A percentile compares a stretch with the other conserved stretches of the same genome.
Conservation (phyloP, 192 early-diverging fungal species). For the Pilobolus umbonatus region DNA sequence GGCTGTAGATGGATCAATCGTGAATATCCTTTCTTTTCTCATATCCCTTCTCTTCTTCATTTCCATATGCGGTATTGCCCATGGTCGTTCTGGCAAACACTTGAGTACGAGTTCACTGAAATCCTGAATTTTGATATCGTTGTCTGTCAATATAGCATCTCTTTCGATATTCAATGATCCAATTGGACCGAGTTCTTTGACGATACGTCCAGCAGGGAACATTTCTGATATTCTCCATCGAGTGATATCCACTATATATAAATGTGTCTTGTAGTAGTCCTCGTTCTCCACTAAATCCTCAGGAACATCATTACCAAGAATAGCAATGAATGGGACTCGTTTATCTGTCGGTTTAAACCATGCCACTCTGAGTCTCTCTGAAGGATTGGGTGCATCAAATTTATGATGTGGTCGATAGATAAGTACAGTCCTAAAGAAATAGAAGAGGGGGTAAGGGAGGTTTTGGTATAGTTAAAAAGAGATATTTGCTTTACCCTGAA, state of each 20-base stretch:
- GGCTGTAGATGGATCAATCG: slow-evolving; percentile 85
- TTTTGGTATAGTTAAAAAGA: not conserved
- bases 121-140: slow-evolving; percentile 50
- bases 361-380: slow-evolving; percentile 32
- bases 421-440: not conserved
- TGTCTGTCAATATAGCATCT: not conserved
- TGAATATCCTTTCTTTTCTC: slow-evolving; percentile 69
- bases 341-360: slow-evolving; percentile 81
- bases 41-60: slow-evolving; percentile 64
- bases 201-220: slow-evolving; percentile 63
- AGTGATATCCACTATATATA: slow-evolving; percentile 28
- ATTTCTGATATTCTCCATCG: slow-evolving; percentile 58
- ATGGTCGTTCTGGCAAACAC: slow-evolving; percentile 71
- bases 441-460: not conserved
- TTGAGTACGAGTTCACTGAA: slow-evolving; percentile 66
- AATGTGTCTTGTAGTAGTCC: slow-evolving; percentile 24
- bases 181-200: slow-evolving; percentile 64
- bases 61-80: slow-evolving; percentile 80
- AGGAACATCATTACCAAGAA: slow-evolving; percentile 57
- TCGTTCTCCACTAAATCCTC: slow-evolving; percentile 61
- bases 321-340: slow-evolving; percentile 62
- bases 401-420: not conserved
- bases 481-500: slow-evolving; percentile 31
- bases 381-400: not conserved
- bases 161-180: slow-evolving; percentile 35